These are phyloP conservation scores for Aspergillus floridensis DNA, from an alignment of 2,329 filamentous ascomycete genomes.

Conservation along the genomic window DNA sequence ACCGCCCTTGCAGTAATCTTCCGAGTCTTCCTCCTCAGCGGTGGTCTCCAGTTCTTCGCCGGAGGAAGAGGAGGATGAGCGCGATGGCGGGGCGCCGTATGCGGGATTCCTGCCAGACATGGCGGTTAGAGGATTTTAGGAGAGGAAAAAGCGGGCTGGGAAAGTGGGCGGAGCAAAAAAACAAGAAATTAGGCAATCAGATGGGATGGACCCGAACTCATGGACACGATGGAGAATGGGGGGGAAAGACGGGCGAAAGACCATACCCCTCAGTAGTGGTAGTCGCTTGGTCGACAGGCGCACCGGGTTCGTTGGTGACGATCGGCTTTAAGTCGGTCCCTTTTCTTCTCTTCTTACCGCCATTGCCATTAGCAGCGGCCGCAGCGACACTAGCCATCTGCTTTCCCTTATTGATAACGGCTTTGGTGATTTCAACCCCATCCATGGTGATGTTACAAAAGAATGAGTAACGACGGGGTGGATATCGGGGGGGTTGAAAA, in stretches of 20 bases:
- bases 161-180: conserved; percentile 10
- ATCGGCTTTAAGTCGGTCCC: conserved; percentile 64
- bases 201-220: neutral
- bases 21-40: conserved; percentile 96
- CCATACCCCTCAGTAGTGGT: conserved; percentile 47
- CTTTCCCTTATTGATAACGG: conserved; percentile 64
- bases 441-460: conserved; percentile 51
- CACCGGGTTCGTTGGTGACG: conserved; percentile 59
- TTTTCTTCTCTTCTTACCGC: conserved; percentile 65
- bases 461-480: neutral
- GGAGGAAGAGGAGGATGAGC: conserved; percentile 73
- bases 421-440: conserved; percentile 62
- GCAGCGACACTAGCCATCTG: conserved; percentile 55
- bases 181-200: neutral
- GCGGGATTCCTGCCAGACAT: conserved; percentile 24
- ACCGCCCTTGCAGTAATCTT: conserved; percentile 98
- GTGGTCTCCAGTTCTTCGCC: conserved; percentile 88
- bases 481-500: conserved; percentile 9
- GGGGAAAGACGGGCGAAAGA: conserved; percentile 1
- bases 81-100: conserved; percentile 59
- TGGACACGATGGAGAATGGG: neutral
- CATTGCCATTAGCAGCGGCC: conserved; percentile 53
- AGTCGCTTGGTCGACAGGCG: conserved; percentile 42
- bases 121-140: conserved; percentile 13
- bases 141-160: conserved; percentile 10